Evolutionary conservation across 306 rosid species (phyloP).

Genomic region (Quercus glauca): DNA sequence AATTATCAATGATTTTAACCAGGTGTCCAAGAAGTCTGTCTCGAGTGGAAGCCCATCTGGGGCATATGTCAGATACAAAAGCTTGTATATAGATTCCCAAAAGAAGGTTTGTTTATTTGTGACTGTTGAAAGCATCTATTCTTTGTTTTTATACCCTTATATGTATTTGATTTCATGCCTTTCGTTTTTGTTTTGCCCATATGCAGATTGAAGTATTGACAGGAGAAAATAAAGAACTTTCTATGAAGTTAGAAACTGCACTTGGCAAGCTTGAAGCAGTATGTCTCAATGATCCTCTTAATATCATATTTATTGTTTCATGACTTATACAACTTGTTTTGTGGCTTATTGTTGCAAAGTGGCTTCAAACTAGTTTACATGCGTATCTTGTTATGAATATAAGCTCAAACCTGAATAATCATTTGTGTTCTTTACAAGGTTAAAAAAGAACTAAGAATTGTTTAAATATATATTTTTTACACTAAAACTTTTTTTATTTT

Average conservation of each 20-base stretch:
- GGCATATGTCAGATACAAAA: slow-evolving; percentile 23
- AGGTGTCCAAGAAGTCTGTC: slow-evolving; percentile 31
- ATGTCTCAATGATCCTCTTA: slow-evolving; percentile 24
- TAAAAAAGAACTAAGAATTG: not conserved
- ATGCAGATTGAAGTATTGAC: slow-evolving; percentile 55
- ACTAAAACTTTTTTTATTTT: not conserved
- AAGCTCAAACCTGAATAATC: not conserved
- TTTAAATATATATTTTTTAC: not conserved
- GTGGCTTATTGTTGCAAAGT: not conserved
- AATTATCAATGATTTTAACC: slow-evolving; percentile 17
- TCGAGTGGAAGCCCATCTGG: slow-evolving; percentile 23
- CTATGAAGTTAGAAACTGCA: slow-evolving; percentile 48
- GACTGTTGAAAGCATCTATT: slow-evolving; percentile 3
- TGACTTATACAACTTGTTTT: not conserved
- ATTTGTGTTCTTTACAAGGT: not conserved
- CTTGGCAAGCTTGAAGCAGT: slow-evolving; percentile 66
- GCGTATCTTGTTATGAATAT: not conserved
- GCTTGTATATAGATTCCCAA: slow-evolving; percentile 50
- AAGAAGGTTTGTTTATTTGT: slow-evolving; percentile 44
- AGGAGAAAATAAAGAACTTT: slow-evolving; percentile 44
- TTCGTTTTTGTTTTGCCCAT: not conserved
- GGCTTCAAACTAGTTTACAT: not conserved
- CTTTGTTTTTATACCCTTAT: not conserved
- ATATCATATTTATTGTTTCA: not conserved
- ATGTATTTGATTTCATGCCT: not conserved